A percentile compares a stretch with the other conserved stretches of the same genome.
phyloP scores from a whole-genome alignment of 208 protist genomes.

The Lotmaria passim region DNA sequence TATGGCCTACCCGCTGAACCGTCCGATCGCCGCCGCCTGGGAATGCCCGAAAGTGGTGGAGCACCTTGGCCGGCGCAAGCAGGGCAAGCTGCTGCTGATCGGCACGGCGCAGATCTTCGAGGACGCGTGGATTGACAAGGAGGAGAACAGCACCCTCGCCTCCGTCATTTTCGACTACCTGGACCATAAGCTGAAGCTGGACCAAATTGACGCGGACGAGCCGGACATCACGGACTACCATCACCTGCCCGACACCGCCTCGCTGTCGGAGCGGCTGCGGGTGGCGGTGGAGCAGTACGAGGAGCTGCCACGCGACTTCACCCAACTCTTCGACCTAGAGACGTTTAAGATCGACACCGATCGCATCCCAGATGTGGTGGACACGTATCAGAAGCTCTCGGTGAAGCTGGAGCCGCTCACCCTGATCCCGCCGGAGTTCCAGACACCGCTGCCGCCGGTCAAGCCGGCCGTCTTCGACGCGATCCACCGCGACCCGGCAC shows the following conservation, averaged over 20 bases:
- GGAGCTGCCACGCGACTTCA: conserved; percentile 95
- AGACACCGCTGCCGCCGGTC: conserved; percentile 94
- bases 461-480: conserved; percentile 94
- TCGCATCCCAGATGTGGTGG: conserved; percentile 93
- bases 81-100: conserved; percentile 92
- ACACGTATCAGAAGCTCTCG: conserved; percentile 89
- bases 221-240: conserved; percentile 96
- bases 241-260: conserved; percentile 94
- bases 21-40: conserved; percentile 89
- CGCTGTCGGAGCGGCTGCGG: conserved; percentile 91
- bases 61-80: conserved; percentile 74
- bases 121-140: conserved; percentile 93
- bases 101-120: conserved; percentile 92
- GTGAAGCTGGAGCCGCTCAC: conserved; percentile 95
- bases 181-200: conserved; percentile 86
- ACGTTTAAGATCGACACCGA: conserved; percentile 96
- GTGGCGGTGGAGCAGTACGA: conserved; percentile 96
- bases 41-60: conserved; percentile 73
- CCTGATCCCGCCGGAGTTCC: conserved; percentile 96
- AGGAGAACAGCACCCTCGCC: conserved; percentile 92
- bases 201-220: conserved; percentile 95
- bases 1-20: conserved; percentile 95
- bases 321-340: conserved; percentile 91
- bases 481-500: conserved; percentile 90
- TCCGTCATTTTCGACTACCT: conserved; percentile 91